Evolutionary conservation across 2,329 filamentous ascomycete species (phyloP), one percentile per base, ranked within the genome.

Genomic region (Triangularia setosa): DNA sequence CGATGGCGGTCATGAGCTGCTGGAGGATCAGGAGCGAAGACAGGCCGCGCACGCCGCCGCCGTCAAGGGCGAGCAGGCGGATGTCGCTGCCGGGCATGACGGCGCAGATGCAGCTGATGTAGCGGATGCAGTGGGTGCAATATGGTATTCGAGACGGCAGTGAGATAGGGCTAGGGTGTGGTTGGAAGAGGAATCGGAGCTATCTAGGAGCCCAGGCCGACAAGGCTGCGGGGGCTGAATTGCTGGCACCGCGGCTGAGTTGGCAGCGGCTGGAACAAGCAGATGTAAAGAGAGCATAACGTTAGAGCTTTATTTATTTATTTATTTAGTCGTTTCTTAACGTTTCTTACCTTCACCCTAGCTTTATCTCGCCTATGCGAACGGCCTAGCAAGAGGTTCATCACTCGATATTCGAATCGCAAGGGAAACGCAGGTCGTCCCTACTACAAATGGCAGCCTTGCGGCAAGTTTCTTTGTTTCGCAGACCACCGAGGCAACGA

Each of bases 1-100:
- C 63, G 53, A 75, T 62, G 23, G 63, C 67, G 6, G 57, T 60
- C 72, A 77, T 76, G 5, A 78, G 67, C 25, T 68, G 58, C 48
- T 72, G 64, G 25, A 78, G 70, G 64, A 78, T 75, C 40, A 72
- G 59, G 18, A 78, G 73, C 5, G 69, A 69, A 8, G 76, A 77
- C 11, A 77, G 66, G 21, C 75, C 74, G 18, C 75, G 73, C 11
- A 78, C 71, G 28, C 77, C 76, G 35, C 75, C 74, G 44, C 73
- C 74, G 65, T 79, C 69, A 33, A 74, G 70, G 54, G 66, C 61
- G 53, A 75, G 71, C 5, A 74, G 64, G 62, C 69, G 66, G 64
- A 66, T 40, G 33, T 62, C 61, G n/a, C 33, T 59, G 40, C 40
- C 61, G 11, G 64, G 61, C 54, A 65, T 65, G 40, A 25, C 54